These are phyloP conservation scores for Penicillium canariense DNA, from an alignment of 495 filamentous ascomycete genomes.

Conservation along the genomic window DNA sequence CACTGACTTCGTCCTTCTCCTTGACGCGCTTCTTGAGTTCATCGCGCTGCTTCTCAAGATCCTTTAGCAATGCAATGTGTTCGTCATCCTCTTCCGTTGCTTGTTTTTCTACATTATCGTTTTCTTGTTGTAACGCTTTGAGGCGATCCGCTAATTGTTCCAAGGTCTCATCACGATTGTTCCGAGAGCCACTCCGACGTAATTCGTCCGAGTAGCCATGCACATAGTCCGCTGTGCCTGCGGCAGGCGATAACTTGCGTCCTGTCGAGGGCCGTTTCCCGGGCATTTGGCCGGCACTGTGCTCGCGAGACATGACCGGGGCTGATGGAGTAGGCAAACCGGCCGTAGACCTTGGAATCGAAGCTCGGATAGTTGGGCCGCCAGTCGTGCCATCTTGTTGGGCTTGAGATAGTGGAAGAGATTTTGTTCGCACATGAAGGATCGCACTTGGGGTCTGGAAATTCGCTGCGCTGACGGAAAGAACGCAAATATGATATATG, in stretches of 20 bases:
- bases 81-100: slow-evolving; percentile 68
- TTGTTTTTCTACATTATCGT: slow-evolving; percentile 68
- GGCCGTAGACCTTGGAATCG: slow-evolving; percentile 48
- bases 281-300: slow-evolving; percentile 53
- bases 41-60: slow-evolving; percentile 64
- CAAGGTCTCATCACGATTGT: slow-evolving; percentile 44
- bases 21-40: slow-evolving; percentile 64
- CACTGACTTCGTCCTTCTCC: slow-evolving; percentile 25
- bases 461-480: slow-evolving; percentile 83
- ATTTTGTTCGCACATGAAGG: slow-evolving; percentile 73
- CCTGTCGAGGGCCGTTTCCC: slow-evolving; percentile 65
- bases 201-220: slow-evolving; percentile 35
- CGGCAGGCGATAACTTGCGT: slow-evolving; percentile 74
- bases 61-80: slow-evolving; percentile 58
- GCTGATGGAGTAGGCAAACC: slow-evolving; percentile 52
- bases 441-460: slow-evolving; percentile 86
- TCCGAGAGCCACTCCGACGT: slow-evolving; percentile 30
- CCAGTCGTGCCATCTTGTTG: slow-evolving; percentile 47
- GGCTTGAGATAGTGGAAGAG: slow-evolving; percentile 51
- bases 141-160: slow-evolving; percentile 66
- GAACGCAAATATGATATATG: slow-evolving; percentile 89
- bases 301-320: slow-evolving; percentile 61
- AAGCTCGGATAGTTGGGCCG: slow-evolving; percentile 42
- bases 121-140: slow-evolving; percentile 69
- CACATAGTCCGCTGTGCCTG: slow-evolving; percentile 50